Conservation (phyloP, 2,329 filamentous ascomycete genomes). For the Coniochaeta sp. region DNA sequence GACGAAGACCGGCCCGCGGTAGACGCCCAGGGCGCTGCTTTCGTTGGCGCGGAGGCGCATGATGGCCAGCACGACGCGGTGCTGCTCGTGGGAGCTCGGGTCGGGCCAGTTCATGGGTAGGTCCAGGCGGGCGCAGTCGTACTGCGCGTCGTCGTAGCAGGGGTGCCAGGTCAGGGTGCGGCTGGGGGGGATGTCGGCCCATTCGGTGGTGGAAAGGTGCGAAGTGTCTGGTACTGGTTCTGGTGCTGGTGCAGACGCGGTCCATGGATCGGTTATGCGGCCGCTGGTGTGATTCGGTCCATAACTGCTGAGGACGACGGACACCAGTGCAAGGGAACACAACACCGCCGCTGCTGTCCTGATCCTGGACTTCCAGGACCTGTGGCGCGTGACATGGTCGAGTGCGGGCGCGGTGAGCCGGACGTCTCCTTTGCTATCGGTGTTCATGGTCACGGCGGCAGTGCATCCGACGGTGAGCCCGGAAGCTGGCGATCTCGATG, state of each 20-base stretch:
- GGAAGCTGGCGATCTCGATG: not conserved
- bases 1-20: conserved; percentile 28
- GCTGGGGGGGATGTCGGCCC: conserved; percentile 20
- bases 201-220: not conserved
- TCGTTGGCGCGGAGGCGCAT: conserved; percentile 25
- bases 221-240: not conserved
- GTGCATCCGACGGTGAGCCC: not conserved
- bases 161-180: conserved; percentile 23
- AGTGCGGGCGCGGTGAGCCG: not conserved
- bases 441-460: not conserved
- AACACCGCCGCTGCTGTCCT: not conserved
- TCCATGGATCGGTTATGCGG: not conserved
- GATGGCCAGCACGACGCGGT: conserved; percentile 27
- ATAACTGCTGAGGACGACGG: not conserved
- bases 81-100: conserved; percentile 18
- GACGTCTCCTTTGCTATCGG: not conserved
- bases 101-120: conserved; percentile 33
- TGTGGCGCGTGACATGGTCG: not conserved
- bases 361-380: not conserved
- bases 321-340: not conserved
- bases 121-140: conserved; percentile 29
- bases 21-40: conserved; percentile 10
- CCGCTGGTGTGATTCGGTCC: not conserved
- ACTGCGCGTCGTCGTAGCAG: conserved; percentile 24
- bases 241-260: not conserved